Evolutionary conservation across 2,329 filamentous ascomycete genomes (phyloP), one percentile per base, ranked within the genome.

Genomic region (Alternaria panax): DNA sequence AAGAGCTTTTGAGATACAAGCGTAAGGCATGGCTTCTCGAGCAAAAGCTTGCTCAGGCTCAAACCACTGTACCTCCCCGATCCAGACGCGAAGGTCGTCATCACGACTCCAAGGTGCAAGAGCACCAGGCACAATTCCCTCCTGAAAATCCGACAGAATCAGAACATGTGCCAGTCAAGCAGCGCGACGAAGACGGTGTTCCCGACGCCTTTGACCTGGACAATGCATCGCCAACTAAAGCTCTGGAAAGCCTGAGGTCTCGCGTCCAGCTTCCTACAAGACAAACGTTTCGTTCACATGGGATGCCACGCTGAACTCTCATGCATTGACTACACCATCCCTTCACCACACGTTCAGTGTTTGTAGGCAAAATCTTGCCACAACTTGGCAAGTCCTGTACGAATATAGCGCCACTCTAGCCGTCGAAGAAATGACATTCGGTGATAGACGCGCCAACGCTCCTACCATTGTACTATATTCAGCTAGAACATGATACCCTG

Each of bases 1-100:
- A 60, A 46, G 60, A 60, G 54, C 41, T 64, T 3, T 42, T 60
- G 7, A 43, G 48, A 5, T 62, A 58, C 48, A 67, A 62, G 38
- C 57, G 57, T 22, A 63, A 54, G 27, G 54, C 32, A 7, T 58
- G 53, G 40, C 36, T 54, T 14, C 54, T 61, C 9, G 57, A 62
- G 24, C 51, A 58, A 18, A 54, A 64, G 25, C 55, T 62, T 8
- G 55, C 62, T 20, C 36, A 50, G 45, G 52, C 18, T 14, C 32
- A 36, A 16, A 22, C 34, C 16, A 48, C 32, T 3, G 54, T 36
- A 38, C 46, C 18, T 51, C 24, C 46, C 25, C 34, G 28, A 20
- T 25, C 41, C 30, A 46, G n/a, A n/a, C 51, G 8, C 20, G 5
- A 11, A 16, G 25, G 28, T 20, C 12, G 42, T 22, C 46, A 51